Conservation (phyloP, 495 filamentous ascomycete genomes). For the Evansstolkia leycettana region DNA sequence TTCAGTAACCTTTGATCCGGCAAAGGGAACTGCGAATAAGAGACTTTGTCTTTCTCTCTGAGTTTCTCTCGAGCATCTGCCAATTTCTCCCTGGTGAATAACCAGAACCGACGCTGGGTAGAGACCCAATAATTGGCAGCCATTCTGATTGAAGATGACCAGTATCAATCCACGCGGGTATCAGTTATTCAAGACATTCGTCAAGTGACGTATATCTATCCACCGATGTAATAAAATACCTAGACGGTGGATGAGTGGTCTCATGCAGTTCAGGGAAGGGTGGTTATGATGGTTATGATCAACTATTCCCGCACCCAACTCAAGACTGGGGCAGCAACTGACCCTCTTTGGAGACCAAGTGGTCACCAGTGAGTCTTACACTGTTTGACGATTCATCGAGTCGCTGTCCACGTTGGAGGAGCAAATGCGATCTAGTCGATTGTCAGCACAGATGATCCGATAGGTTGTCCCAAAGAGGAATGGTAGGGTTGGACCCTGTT, state of each 20-base stretch:
- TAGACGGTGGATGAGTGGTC: not conserved
- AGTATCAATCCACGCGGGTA: no score
- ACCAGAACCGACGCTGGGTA: constrained; percentile 80
- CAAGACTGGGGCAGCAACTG: no score
- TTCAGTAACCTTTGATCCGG: constrained; percentile 72
- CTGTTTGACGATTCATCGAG: no score
- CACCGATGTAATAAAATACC: no score
- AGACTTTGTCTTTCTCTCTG: constrained; percentile 54
- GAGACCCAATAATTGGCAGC: constrained; percentile 96
- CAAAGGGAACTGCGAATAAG: constrained; percentile 67
- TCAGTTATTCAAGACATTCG: no score
- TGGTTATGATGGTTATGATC: no score
- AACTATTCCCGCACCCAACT: not conserved
- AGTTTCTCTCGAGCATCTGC: constrained; percentile 58
- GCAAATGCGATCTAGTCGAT: no score
- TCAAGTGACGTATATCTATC: no score
- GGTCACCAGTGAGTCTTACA: not conserved
- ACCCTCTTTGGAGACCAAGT: not conserved
- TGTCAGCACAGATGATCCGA: not conserved
- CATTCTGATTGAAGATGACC: constrained; percentile 38
- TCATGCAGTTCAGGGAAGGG: not conserved
- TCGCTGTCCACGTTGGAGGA: no score
- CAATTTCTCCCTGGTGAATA: constrained; percentile 71
- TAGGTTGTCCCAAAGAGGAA: constrained; percentile 16
- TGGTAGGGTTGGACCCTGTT: constrained; percentile 25